Percentiles rank a stretch among this genome's conserved stretches.
Evolutionary conservation across 306 rosid genomes (phyloP).

Genomic region (Clitoria ternatea): DNA sequence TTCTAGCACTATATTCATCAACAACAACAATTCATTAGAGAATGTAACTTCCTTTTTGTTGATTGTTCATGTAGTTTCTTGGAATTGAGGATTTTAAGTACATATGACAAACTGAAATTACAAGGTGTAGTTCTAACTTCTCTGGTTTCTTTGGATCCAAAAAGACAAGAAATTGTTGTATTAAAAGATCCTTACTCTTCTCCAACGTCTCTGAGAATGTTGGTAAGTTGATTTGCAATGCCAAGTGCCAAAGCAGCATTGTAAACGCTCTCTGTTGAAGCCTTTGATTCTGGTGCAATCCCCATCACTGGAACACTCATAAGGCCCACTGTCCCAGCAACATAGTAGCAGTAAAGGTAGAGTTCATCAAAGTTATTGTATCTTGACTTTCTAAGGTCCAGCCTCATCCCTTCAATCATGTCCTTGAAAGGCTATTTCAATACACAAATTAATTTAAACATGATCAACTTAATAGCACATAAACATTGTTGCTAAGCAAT

Average conservation of each 20-base stretch:
- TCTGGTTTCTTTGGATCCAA: not conserved
- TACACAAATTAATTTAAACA: slow-evolving; percentile 1
- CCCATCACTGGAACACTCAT: slow-evolving; percentile 99
- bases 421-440: slow-evolving; percentile 81
- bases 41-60: not conserved
- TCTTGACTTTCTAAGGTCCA: slow-evolving; percentile 82
- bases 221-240: slow-evolving; percentile 95
- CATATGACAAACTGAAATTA: not conserved
- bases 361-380: slow-evolving; percentile 86
- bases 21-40: not conserved
- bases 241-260: slow-evolving; percentile 95
- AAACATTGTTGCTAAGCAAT: not conserved
- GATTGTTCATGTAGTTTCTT: not conserved
- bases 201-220: slow-evolving; percentile 95
- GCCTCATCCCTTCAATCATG: slow-evolving; percentile 96
- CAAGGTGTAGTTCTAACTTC: not conserved
- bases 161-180: not conserved
- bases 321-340: slow-evolving; percentile 97
- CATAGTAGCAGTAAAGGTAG: slow-evolving; percentile 95
- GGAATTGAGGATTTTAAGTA: not conserved
- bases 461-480: not conserved
- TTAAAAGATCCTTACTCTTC: slow-evolving; percentile 72
- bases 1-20: slow-evolving; percentile 57
- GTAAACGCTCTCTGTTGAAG: slow-evolving; percentile 74
- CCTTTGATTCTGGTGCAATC: slow-evolving; percentile 67